These are phyloP conservation scores for Avena eriantha DNA, from an alignment of 176 grass and related monocot genomes.

Conservation along the genomic window DNA sequence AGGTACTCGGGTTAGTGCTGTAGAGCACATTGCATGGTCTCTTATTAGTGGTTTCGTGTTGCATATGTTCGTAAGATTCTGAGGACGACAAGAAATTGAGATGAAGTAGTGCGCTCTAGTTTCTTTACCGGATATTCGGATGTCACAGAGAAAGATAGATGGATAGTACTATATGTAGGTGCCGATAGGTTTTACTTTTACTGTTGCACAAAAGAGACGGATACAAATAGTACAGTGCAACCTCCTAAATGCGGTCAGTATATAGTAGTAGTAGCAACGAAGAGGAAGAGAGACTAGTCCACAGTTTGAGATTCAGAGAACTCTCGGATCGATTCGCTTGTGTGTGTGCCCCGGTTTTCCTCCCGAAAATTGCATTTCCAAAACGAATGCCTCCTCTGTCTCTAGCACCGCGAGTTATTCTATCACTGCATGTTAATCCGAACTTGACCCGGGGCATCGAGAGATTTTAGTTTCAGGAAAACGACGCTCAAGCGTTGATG, in stretches of 20 bases:
- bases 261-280: neutral
- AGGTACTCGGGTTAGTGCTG: neutral
- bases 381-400: neutral
- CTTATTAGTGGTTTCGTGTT: neutral
- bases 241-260: neutral
- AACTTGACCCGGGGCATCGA: constrained; percentile 5
- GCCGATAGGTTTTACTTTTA: neutral
- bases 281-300: neutral
- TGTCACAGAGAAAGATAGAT: neutral
- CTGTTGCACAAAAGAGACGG: neutral
- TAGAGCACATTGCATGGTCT: neutral
- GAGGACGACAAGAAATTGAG: neutral
- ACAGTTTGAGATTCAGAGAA: constrained; percentile 6
- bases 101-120: neutral
- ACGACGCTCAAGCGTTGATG: neutral
- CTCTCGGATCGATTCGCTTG: constrained; percentile 14
- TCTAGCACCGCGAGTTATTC: neutral
- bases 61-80: neutral
- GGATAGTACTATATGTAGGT: neutral
- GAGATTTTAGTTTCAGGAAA: neutral
- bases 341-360: neutral
- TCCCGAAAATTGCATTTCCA: constrained; percentile 5
- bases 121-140: neutral
- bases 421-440: neutral
- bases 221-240: neutral